Base-by-base conservation (phyloP, 176 grass and related monocot species). In the Phyllostachys edulis region DNA sequence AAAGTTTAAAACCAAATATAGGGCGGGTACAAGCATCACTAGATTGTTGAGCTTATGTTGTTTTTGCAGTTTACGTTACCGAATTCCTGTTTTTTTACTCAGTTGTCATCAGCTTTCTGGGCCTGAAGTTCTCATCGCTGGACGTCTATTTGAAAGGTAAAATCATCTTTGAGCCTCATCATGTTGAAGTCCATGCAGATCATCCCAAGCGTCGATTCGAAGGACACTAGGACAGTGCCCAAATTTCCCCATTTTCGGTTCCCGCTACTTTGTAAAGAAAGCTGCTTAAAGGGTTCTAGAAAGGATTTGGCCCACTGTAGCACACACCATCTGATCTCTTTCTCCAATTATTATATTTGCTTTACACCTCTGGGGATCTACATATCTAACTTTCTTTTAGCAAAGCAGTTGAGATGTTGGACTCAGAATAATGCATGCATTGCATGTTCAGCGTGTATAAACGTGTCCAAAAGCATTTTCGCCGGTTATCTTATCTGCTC, bases 331-430 rank as follows among this genome's bases (percentile, higher is more conserved):
- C 37, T 5, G 36, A 37, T 79, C 57, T 15, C 84, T 65, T 47
- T 47, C 27, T 59, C 49, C 38, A 45, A 66, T 42, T 5, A 50
- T 50, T 21, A 9, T 57, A 17, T 71, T 70, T 6, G 17, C 76
- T 61, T 80, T 76, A 21, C 68, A 12, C 1, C 1, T 51, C 6
- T n/a, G 55, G 4, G 15, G 18, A 77, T 78, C 21, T 32, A 34
- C 23, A 5, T 29, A 39, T 38, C 18, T 24, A 17, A 24, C 42
- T 72, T 56, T 57, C 18, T 24, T 84, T 56, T 41, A 11, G 12
- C 17, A 80, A 69, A 68, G 55, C 71, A n/a, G 83, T 63, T 86
- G 83, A 64, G 71, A 77, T 65, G 55, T 89, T 89, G 54, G 88
- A 71, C 23, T 71, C 38, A 32, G 41, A 41, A 16, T 13, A 60